Evolutionary conservation across 257 asterid species (phyloP), one percentile per base, ranked within the genome.

Genomic region (Petunia secreta): DNA sequence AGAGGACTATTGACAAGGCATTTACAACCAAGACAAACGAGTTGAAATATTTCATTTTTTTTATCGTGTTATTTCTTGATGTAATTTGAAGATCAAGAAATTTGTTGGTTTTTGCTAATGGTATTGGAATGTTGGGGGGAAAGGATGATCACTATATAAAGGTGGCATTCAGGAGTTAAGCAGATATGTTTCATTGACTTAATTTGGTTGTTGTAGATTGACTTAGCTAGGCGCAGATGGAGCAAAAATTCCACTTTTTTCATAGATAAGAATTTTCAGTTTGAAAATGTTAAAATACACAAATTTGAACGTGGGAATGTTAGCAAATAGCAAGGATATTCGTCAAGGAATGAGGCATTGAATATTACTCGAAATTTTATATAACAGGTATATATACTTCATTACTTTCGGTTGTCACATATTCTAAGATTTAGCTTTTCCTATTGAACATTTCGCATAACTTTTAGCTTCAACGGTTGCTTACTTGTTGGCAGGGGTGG

Each of bases 281-380:
- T 69, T 44, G 58, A 69, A 69, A 69, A 69, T 11, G 76, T 44
- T 68, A 43, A 25, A n/a, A 68, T 43, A 44, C 57, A 68, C 55
- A 8, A 52, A 1, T 8, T 68, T 68, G 75, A 68, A 52, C 10
- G 55, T 55, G 34, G 8, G 62, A 55, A 67, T 43, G 39, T 44
- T 68, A 44, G 15, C 75, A 1, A 67, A 37, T 68, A 44, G 15
- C 75, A 1, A 67, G 53, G 43, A 68, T 25, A 43, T 68, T 68
- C n/a, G 76, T 69, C 76, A 69, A 69, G 5, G 58, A 69, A 69
- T 69, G 76, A 69, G 76, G 76, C 76, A 46, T 69, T 69, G 16
- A 69, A 43, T 69, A 16, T 16, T n/a, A n/a, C 75, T 43, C 41
- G 1, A 58, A 41, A 3, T 41, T 25, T 43, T 41, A 25, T 43